These are phyloP conservation scores for Scutellaria barbata DNA, from an alignment of 257 asterid genomes.

Conservation along the genomic window DNA sequence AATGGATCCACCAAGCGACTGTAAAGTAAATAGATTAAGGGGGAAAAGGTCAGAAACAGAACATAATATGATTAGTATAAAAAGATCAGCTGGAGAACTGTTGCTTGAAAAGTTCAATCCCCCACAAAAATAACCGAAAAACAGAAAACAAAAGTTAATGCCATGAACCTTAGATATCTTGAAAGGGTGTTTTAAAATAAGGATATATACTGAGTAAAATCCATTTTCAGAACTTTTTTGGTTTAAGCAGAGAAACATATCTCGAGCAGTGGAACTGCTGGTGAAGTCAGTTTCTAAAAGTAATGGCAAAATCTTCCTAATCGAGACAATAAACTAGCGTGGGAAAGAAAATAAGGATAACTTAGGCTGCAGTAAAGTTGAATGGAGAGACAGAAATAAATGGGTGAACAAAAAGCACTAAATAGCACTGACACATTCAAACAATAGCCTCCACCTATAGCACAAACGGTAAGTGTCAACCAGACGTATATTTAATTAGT, in stretches of 20 bases:
- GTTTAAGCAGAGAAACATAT: conserved; percentile 10
- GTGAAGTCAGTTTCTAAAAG: conserved; percentile 8
- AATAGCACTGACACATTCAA: background rate
- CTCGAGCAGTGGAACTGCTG: conserved; percentile 4
- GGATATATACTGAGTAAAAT: conserved; percentile 16
- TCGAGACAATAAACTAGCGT: conserved; percentile 20
- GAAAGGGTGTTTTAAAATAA: background rate
- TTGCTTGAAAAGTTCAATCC: conserved; percentile 6
- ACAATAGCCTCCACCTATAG: background rate
- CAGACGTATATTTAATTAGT: conserved; percentile 11
- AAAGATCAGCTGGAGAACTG: conserved; percentile 12
- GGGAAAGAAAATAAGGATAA: conserved; percentile 13
- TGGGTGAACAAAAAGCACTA: conserved; percentile 24
- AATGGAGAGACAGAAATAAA: background rate
- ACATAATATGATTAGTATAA: conserved; percentile 12
- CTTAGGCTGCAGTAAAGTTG: background rate
- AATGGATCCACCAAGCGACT: conserved; percentile 93
- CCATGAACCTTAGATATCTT: background rate
- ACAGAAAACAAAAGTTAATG: conserved; percentile 1
- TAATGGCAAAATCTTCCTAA: background rate
- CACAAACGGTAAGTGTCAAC: conserved; percentile 2
- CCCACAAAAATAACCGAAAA: background rate
- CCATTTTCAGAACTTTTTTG: background rate
- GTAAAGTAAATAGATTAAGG: conserved; percentile 36
- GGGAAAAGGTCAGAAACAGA: conserved; percentile 22